Evolutionary conservation across 805 yeast species (phyloP).

Genomic region (Starmerella vaccinii): DNA sequence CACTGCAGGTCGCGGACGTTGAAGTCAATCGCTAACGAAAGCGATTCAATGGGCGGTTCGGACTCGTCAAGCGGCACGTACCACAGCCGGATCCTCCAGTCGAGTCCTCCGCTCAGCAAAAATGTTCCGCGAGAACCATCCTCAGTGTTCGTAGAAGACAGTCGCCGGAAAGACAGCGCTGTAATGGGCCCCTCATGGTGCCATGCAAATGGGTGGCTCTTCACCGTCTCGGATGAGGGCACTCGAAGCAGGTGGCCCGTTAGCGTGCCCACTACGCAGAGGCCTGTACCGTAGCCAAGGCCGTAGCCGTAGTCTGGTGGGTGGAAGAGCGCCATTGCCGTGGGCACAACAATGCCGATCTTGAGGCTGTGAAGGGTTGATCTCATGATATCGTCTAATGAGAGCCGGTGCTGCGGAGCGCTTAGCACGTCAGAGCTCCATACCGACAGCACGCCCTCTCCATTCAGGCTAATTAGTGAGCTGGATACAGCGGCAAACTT

Average conservation of each 20-base stretch:
- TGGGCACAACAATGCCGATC: constrained; percentile 14
- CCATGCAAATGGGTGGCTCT: constrained; percentile 6
- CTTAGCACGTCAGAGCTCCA: constrained; percentile 34
- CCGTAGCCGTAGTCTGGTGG: constrained; percentile 10
- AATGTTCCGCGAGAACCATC: constrained; percentile 2
- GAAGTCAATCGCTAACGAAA: constrained; percentile 6
- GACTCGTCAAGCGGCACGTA: constrained; percentile 13
- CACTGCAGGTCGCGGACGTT: constrained; percentile 11
- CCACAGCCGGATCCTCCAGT: constrained; percentile 20
- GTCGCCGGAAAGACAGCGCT: constrained; percentile 8
- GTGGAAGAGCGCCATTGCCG: constrained; percentile 10
- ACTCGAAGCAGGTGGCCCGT: constrained; percentile 16
- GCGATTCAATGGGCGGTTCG: not conserved
- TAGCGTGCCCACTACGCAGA: constrained; percentile 14
- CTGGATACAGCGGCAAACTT: constrained; percentile 27
- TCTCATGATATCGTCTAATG: constrained; percentile 21
- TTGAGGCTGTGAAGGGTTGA: not conserved
- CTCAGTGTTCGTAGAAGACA: not conserved
- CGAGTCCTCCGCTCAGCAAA: constrained; percentile 18
- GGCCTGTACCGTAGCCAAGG: constrained; percentile 17
- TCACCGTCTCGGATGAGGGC: constrained; percentile 10
- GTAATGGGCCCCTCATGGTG: constrained; percentile 15
- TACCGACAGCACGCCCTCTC: constrained; percentile 33
- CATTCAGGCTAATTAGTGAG: constrained; percentile 30
- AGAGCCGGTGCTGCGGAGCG: constrained; percentile 29